These are phyloP conservation scores for Cicer yamashitae DNA, from an alignment of 306 rosid genomes.

Conservation along the genomic window DNA sequence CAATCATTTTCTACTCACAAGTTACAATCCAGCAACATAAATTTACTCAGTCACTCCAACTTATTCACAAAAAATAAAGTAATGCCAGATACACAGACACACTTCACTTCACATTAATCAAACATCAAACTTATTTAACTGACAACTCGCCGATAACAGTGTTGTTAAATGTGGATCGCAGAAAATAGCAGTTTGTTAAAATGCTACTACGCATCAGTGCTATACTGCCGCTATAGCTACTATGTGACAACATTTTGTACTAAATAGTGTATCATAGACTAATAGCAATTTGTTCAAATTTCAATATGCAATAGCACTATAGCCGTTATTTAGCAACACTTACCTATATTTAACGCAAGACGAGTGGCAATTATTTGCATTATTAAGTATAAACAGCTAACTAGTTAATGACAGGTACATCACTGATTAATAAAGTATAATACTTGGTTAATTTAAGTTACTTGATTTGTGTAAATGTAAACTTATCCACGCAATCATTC, in stretches of 20 bases:
- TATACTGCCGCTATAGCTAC: no score
- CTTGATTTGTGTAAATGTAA: not conserved
- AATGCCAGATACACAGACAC: not conserved
- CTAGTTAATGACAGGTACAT: not conserved
- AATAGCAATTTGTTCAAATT: no score
- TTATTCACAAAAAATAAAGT: slow-evolving; percentile 5
- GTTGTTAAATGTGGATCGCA: no score
- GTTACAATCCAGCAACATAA: slow-evolving; percentile 12
- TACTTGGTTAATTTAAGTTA: not conserved
- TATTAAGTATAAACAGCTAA: not conserved
- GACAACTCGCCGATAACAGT: not conserved
- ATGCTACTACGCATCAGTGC: no score
- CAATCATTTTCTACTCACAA: slow-evolving; percentile 3
- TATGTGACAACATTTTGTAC: no score
- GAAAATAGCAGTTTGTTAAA: no score
- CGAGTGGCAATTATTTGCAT: not conserved
- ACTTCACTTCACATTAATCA: slow-evolving; percentile 18
- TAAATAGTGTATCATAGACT: no score
- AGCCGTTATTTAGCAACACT: no score
- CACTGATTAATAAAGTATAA: not conserved
- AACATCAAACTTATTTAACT: not conserved
- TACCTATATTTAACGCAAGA: not conserved
- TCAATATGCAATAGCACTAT: no score
- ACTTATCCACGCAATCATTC: not conserved
- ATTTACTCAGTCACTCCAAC: slow-evolving; percentile 11